These are phyloP conservation scores for Eucalyptus paniculata DNA, from an alignment of 345 rosid genomes.

Conservation along the genomic window DNA sequence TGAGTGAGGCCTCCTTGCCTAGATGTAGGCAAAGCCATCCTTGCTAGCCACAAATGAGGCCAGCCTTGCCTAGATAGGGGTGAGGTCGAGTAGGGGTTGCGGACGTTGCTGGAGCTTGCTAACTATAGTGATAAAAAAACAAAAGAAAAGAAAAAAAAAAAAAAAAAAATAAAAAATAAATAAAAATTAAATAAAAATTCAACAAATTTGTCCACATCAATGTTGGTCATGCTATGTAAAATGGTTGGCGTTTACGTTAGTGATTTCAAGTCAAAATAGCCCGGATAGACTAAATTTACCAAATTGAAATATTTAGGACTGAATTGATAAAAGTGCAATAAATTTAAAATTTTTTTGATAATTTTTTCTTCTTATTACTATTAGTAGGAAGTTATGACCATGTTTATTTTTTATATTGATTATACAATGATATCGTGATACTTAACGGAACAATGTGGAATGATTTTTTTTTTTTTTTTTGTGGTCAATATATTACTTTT, in stretches of 20 bases:
- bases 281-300: accelerated
- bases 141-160: too few relatives aligned
- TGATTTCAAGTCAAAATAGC: accelerated
- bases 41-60: too few relatives aligned
- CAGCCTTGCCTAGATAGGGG: too few relatives aligned
- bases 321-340: too few relatives aligned
- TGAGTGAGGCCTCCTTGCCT: not conserved
- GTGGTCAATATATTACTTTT: not conserved
- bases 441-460: not conserved
- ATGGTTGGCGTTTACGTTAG: accelerated
- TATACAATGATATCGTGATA: not conserved
- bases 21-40: too few relatives aligned
- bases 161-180: too few relatives aligned
- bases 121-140: not conserved
- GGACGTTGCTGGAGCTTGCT: not conserved
- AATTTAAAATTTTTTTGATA: too few relatives aligned
- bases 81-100: not conserved
- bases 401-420: not conserved
- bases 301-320: accelerated
- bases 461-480: not conserved
- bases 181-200: too few relatives aligned
- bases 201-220: accelerated
- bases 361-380: not conserved
- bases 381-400: not conserved
- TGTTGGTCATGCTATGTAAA: accelerated